Conservation (phyloP, 805 yeast genomes). For the Cyberlindnera euphorbiiphila region DNA sequence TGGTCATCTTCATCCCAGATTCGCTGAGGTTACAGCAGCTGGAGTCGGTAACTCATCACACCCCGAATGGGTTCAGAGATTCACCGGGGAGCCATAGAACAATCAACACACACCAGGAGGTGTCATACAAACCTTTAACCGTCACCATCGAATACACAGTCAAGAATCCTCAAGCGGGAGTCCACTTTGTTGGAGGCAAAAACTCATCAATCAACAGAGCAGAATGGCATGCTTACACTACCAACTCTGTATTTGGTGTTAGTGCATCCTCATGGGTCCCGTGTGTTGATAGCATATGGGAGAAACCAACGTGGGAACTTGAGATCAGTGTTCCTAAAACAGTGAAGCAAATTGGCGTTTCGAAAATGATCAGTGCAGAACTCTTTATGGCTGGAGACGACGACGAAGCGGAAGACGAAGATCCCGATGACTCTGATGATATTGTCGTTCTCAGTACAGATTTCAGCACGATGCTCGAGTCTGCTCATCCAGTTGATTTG, state of each 20-base stretch:
- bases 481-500: slow-evolving; percentile 71
- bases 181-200: slow-evolving; percentile 65
- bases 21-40: slow-evolving; percentile 58
- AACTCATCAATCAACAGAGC: slow-evolving; percentile 38
- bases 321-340: slow-evolving; percentile 84
- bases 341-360: slow-evolving; percentile 57
- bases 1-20: slow-evolving; percentile 61
- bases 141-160: slow-evolving; percentile 65
- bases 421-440: slow-evolving; percentile 38
- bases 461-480: slow-evolving; percentile 57
- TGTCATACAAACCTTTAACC: slow-evolving; percentile 68
- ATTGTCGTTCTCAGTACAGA: slow-evolving; percentile 70
- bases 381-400: slow-evolving; percentile 20
- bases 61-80: slow-evolving; percentile 35
- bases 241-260: slow-evolving; percentile 70
- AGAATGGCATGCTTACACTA: slow-evolving; percentile 83
- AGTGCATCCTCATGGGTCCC: slow-evolving; percentile 98
- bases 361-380: slow-evolving; percentile 32
- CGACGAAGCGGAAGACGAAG: slow-evolving; percentile 31
- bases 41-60: slow-evolving; percentile 36
- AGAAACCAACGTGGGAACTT: slow-evolving; percentile 86
- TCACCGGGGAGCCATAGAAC: slow-evolving; percentile 35
- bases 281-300: slow-evolving; percentile 85
- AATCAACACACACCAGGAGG: slow-evolving; percentile 30
- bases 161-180: slow-evolving; percentile 65